Conservation (phyloP, 1,284 basidiomycete genomes). For the Melampsora americana region DNA sequence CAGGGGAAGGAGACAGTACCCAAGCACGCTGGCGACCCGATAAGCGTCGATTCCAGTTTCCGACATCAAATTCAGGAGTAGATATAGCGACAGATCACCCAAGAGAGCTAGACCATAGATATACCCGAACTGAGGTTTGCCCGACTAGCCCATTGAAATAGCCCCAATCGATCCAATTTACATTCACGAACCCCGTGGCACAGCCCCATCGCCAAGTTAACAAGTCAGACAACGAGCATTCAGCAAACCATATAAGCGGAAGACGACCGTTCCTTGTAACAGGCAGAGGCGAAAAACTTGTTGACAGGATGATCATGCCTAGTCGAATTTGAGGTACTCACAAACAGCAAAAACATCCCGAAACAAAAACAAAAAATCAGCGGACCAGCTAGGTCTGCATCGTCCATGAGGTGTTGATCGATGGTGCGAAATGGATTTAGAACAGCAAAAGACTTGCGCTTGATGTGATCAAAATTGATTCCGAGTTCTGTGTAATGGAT, state of each 20-base stretch:
- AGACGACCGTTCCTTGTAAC: neutral
- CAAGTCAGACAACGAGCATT: slow-evolving; percentile 15
- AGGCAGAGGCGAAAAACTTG: slow-evolving; percentile 1
- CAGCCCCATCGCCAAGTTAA: slow-evolving; percentile 3
- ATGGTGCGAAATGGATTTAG: slow-evolving; percentile 84
- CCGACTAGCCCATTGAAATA: slow-evolving; percentile 64
- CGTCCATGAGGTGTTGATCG: slow-evolving; percentile 97
- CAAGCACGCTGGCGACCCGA: slow-evolving; percentile 89
- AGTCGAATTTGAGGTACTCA: slow-evolving; percentile 58
- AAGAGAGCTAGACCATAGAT: slow-evolving; percentile 96
- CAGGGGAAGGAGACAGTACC: slow-evolving; percentile 95
- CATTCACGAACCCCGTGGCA: neutral
- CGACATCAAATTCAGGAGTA: slow-evolving; percentile 94
- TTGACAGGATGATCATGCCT: neutral
- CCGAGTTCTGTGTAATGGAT: slow-evolving; percentile 73
- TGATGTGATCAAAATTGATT: slow-evolving; percentile 94
- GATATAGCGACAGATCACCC: slow-evolving; percentile 90
- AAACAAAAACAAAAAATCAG: slow-evolving; percentile 92
- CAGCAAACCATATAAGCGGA: neutral
- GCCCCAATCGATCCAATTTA: neutral
- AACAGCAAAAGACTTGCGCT: slow-evolving; percentile 88
- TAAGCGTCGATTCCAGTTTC: slow-evolving; percentile 93
- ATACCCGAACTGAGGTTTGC: slow-evolving; percentile 97
- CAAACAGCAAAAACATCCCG: slow-evolving; percentile 81
- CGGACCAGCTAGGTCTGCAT: slow-evolving; percentile 94